phyloP scores from a whole-genome alignment of 139 green algal species.

The Coelastrella sp. region DNA sequence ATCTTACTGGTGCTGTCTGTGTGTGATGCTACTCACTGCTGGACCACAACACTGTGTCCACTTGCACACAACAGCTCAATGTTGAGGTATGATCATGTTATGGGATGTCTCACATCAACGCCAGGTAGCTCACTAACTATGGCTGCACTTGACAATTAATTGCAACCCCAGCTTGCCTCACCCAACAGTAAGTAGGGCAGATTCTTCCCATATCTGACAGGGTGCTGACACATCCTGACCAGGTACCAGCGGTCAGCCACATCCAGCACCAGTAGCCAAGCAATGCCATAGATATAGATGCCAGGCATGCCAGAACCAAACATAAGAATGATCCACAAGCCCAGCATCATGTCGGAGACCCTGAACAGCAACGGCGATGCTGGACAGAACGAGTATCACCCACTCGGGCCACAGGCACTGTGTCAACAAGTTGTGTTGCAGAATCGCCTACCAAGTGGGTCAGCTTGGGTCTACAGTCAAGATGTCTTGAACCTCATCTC shows the following conservation, averaged over 20 bases:
- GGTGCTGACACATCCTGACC: conserved; percentile 31
- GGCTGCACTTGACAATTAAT: background rate
- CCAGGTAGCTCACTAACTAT: background rate
- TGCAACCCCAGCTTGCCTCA: conserved; percentile 20
- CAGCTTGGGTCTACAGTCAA: too few relatives aligned
- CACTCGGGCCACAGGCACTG: too few relatives aligned
- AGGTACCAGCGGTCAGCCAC: conserved; percentile 55
- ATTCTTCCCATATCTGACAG: conserved; percentile 47
- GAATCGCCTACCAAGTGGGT: too few relatives aligned
- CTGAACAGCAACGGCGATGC: background rate
- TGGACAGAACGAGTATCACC: background rate
- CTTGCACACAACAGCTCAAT: too few relatives aligned
- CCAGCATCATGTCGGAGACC: conserved; percentile 62
- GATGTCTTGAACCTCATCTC: too few relatives aligned
- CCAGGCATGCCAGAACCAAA: conserved; percentile 64
- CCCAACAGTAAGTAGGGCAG: conserved; percentile 57
- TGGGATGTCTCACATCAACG: background rate
- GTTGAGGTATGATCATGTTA: background rate
- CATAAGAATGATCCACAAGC: conserved; percentile 56
- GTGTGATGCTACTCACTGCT: too few relatives aligned
- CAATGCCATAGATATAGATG: conserved; percentile 49
- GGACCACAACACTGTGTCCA: too few relatives aligned
- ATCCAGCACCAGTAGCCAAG: conserved; percentile 48
- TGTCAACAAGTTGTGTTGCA: too few relatives aligned
- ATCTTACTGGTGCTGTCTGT: too few relatives aligned